Evolutionary conservation across 1,284 basidiomycete species (phyloP).

Genomic region (Marasmius sp.): DNA sequence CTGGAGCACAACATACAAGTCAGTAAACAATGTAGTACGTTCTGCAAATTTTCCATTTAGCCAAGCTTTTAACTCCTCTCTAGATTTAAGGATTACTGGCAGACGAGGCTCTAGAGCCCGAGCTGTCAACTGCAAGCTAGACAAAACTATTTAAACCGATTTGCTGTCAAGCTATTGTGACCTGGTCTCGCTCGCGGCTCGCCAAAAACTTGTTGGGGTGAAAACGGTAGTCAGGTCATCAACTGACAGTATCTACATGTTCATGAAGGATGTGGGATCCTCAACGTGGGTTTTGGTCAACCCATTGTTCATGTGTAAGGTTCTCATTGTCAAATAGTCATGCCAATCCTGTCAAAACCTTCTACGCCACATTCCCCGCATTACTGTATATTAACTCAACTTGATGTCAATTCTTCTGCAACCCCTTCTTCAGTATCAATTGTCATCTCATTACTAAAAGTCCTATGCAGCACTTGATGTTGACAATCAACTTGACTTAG

Average conservation of each 20-base stretch:
- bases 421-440: slow-evolving; percentile 37
- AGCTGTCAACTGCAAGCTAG: neutral
- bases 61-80: neutral
- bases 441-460: slow-evolving; percentile 16
- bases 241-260: slow-evolving; percentile 28
- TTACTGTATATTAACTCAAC: slow-evolving; percentile 38
- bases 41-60: neutral
- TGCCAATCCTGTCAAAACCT: slow-evolving; percentile 40
- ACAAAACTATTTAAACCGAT: neutral
- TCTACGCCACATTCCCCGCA: slow-evolving; percentile 39
- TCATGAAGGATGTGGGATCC: slow-evolving; percentile 35
- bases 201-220: neutral
- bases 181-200: neutral
- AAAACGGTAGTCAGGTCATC: neutral
- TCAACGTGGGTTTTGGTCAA: slow-evolving; percentile 8
- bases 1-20: neutral
- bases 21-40: neutral
- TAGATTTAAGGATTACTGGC: neutral
- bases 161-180: neutral
- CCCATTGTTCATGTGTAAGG: neutral
- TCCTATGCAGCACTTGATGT: slow-evolving; percentile 31
- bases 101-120: neutral
- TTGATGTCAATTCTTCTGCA: slow-evolving; percentile 34
- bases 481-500: neutral
- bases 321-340: neutral